Conservation (phyloP, 2,329 filamentous ascomycete species). For the Mycosphaerella sp. region DNA sequence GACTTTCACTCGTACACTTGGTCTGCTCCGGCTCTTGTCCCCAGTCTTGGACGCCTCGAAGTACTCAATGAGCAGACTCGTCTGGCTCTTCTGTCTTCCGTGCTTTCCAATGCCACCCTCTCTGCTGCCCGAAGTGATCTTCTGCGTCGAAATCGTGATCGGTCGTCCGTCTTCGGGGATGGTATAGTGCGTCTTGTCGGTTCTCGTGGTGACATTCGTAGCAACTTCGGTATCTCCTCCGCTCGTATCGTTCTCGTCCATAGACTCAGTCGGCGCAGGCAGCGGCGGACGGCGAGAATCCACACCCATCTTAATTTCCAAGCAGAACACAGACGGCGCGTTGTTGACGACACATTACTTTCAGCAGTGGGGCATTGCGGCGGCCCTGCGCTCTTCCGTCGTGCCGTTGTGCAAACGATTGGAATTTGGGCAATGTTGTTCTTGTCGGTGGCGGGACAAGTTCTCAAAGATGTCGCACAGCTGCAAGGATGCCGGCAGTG, state of each 20-base stretch:
- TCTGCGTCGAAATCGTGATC: conserved; percentile 81
- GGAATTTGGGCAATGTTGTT: conserved; percentile 3
- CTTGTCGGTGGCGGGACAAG: conserved; percentile 4
- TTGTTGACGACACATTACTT: conserved; percentile 11
- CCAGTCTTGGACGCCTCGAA: conserved; percentile 74
- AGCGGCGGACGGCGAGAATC: conserved; percentile 48
- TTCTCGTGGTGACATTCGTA: conserved; percentile 62
- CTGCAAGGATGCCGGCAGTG: conserved; percentile 8
- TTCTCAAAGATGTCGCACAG: conserved; percentile 5
- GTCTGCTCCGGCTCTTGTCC: conserved; percentile 59
- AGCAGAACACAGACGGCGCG: conserved; percentile 4
- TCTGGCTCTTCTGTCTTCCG: conserved; percentile 64
- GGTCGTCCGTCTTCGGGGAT: conserved; percentile 83
- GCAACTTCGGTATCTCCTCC: conserved; percentile 49
- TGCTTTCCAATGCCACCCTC: conserved; percentile 49
- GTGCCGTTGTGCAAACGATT: conserved; percentile 5
- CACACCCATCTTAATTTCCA: conserved; percentile 17
- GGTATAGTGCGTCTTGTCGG: conserved; percentile 67
- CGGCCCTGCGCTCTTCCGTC: conserved; percentile 7
- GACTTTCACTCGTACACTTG: conserved; percentile 73
- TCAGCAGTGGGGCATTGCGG: conserved; percentile 5
- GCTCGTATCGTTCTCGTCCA: conserved; percentile 45
- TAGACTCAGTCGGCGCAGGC: conserved; percentile 70
- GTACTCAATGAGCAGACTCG: conserved; percentile 88
- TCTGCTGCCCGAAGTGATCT: conserved; percentile 37